Evolutionary conservation across 352 stramenopile genomes (phyloP), one percentile per base, ranked within the genome.

Genomic region (Globisporangium cylindrosporum): DNA sequence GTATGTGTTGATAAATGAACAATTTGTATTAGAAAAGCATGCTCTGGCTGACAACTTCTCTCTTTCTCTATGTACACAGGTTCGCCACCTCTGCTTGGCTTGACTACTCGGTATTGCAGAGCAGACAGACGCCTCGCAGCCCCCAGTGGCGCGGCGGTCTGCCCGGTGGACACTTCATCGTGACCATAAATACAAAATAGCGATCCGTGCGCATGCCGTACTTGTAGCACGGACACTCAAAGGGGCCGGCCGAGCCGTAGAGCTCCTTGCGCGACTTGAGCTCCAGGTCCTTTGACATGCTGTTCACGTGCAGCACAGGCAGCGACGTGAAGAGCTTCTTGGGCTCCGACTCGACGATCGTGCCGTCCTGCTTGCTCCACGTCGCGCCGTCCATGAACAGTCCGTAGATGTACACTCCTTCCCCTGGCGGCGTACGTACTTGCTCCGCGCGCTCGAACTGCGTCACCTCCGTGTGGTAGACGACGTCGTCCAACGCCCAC

Each of bases 381-480:
- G 95, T 97, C 57, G 93, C 96, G 55, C 97, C 97, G 59, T 99
- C 97, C 71, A 99, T 90, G 68, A 97, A 99, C 27, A 99, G 85
- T 0, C 97, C 97, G 72, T 99, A 97, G 64, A 99, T 95, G 79
- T 99, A 99, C 38, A 99, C 95, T 41, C 97, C 97, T 75, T 99
- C 97, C 4, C 75, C 75, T 0, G 97, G 97, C 20, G 93, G 81
- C 25, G 83, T 72, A 14, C 87, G 82, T 56, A 93, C 88, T 73
- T 99, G 95, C 68, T 99, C 94, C 0, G 89, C 77, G 22, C 94
- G 82, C 66, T 98, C 95, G 74, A 98, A 98, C 25, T 90, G 84
- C 27, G 95, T 98, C 22, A 99, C 96, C 75, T 99, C 96, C 0
- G 93, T 98, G 73, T 99, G 94, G 74, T 99, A 99, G 3, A 99